Evolutionary conservation across 768 basidiomycete genomes (phyloP).

Genomic region (Pulveroboletus sp.): DNA sequence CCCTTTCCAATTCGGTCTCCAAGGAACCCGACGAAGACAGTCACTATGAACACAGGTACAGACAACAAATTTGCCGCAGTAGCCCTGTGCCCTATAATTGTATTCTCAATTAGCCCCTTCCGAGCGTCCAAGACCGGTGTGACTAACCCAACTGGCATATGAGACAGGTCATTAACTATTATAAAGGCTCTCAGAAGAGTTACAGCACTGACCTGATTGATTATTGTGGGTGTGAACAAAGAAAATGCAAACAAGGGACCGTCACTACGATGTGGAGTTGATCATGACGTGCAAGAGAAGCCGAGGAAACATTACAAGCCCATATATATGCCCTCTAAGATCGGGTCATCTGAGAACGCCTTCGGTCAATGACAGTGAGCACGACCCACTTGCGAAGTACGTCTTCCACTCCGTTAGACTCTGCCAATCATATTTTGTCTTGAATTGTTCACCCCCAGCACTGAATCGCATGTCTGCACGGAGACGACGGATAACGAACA

Average conservation of each 20-base stretch:
- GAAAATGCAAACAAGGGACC: slow-evolving; percentile 53
- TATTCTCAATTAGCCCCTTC: not conserved
- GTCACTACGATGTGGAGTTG: slow-evolving; percentile 30
- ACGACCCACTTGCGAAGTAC: slow-evolving; percentile 56
- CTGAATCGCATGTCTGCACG: slow-evolving; percentile 62
- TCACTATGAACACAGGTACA: slow-evolving; percentile 72
- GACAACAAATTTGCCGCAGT: slow-evolving; percentile 70
- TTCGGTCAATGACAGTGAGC: slow-evolving; percentile 1
- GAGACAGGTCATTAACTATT: not conserved
- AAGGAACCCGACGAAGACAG: slow-evolving; percentile 53
- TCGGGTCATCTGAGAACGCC: not conserved
- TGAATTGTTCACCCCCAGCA: slow-evolving; percentile 55
- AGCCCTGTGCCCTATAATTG: slow-evolving; percentile 47
- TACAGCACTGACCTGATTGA: slow-evolving; percentile 43
- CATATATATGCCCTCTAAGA: slow-evolving; percentile 63
- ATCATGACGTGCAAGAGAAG: not conserved
- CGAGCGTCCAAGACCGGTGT: not conserved
- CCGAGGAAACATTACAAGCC: slow-evolving; percentile 47
- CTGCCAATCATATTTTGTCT: slow-evolving; percentile 51
- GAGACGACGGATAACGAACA: slow-evolving; percentile 60
- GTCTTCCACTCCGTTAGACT: slow-evolving; percentile 70
- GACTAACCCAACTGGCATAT: slow-evolving; percentile 19
- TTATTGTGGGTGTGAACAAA: slow-evolving; percentile 43
- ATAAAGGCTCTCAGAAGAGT: not conserved
- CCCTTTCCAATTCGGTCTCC: slow-evolving; percentile 58